These are phyloP conservation scores for Ascocoryne sarcoides DNA, from an alignment of 2,329 filamentous ascomycete species.

Conservation along the genomic window DNA sequence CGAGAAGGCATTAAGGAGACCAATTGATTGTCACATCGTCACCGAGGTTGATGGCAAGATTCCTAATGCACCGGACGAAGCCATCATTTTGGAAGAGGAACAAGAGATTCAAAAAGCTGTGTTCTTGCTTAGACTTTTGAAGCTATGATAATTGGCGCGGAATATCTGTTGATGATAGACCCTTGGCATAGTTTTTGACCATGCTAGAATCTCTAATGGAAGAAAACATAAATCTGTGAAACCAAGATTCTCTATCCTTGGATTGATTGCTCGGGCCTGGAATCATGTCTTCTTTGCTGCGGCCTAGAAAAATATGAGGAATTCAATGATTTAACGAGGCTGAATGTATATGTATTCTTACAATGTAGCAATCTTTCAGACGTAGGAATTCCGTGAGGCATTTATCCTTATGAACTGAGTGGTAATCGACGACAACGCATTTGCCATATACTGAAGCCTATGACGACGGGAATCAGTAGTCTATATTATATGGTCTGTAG, in stretches of 20 bases:
- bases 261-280: too few relatives aligned
- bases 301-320: conserved; percentile 32
- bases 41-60: conserved; percentile 49
- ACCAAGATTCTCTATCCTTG: too few relatives aligned
- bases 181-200: too few relatives aligned
- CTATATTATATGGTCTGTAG: too few relatives aligned
- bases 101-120: conserved; percentile 79
- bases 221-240: too few relatives aligned
- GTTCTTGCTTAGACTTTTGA: conserved; percentile 67
- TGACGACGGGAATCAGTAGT: conserved; percentile 1
- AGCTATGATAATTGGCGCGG: conserved; percentile 53
- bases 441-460: conserved; percentile 82
- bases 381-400: conserved; percentile 77
- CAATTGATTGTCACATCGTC: conserved; percentile 60
- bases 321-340: conserved; percentile 5
- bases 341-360: conserved; percentile 42
- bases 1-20: conserved; percentile 68
- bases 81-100: conserved; percentile 70
- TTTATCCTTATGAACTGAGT: conserved; percentile 82
- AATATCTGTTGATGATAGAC: too few relatives aligned
- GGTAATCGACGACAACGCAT: conserved; percentile 86
- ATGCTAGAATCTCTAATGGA: too few relatives aligned
- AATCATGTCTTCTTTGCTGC: conserved; percentile 40
- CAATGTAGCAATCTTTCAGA: conserved; percentile 81
- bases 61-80: conserved; percentile 39